Evolutionary conservation across 805 yeast genomes (phyloP), one percentile per base, ranked within the genome.

Genomic region (Lipomyces mesembrius): DNA sequence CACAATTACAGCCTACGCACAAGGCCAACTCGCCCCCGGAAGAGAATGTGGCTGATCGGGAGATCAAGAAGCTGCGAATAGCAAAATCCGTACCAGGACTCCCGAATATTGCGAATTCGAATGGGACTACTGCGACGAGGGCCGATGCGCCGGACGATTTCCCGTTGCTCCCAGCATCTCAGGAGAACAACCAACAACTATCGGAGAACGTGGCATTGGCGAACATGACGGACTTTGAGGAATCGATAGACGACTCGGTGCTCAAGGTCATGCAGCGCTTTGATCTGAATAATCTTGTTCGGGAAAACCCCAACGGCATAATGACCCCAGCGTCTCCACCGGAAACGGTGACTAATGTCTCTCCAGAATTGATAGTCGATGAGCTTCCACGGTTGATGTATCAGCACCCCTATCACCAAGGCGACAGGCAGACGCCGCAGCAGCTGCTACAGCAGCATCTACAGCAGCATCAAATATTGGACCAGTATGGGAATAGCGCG

Each of bases 361-460:
- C 62, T 17, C 66, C 64, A 17, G 55, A 52, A 20, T 46, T 63
- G 57, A 59, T 56, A 60, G 1, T 43, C 22, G 11, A 17, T 43
- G 62, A 62, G 29, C 35, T 35, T 57, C 61, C 54, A 11, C 61
- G 62, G 34, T 35, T 56, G 22, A 57, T 65, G 27, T 49, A 59
- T 59, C 20, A 17, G 27, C 39, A 56, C 2, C 14, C 25, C n/a
- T 29, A 11, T 12, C 4, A 14, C n/a, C 34, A 25, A 20, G 8
- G 17, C 29, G n/a, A 52, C 17, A 17, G n/a, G 11, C 55, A 52
- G 34, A 27, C 55, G n/a, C 55, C 7, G 14, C 25, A 53, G 29
- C 53, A 8, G 57, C 32, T 8, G 57, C 32, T 8, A 8, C 57
- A 53, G 12, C 34, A 9, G 34, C n/a, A n/a, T n/a, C n/a, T 5